phyloP scores from a whole-genome alignment of 495 filamentous ascomycete genomes.

The Podospora tetraspora region DNA sequence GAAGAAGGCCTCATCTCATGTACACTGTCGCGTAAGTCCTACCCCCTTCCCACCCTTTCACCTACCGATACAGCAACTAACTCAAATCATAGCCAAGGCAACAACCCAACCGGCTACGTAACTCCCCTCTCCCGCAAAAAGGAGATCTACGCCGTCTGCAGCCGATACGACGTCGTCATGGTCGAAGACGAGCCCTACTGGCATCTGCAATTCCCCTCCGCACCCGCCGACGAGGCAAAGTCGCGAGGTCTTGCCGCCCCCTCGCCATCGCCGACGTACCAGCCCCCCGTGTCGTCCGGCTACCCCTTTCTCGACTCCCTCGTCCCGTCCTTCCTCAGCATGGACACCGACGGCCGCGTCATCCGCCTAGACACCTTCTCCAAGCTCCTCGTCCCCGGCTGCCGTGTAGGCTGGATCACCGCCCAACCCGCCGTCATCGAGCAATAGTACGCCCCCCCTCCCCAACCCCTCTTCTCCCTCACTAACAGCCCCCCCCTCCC shows the following conservation, averaged over 20 bases:
- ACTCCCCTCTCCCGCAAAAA: slow-evolving; percentile 64
- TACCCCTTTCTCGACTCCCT: slow-evolving; percentile 78
- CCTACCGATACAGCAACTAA: neutral
- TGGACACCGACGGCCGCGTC: slow-evolving; percentile 83
- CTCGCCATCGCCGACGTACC: neutral
- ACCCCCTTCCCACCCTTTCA: too few species aligned
- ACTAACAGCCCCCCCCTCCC: too few species aligned
- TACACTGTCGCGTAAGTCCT: slow-evolving; percentile 80
- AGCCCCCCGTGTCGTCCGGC: slow-evolving; percentile 54
- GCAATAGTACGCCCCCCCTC: slow-evolving; percentile 38
- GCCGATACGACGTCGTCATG: slow-evolving; percentile 83
- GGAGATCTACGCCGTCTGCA: slow-evolving; percentile 75
- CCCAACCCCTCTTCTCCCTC: too few species aligned
- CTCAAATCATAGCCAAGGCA: slow-evolving; percentile 59
- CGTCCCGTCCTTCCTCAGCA: slow-evolving; percentile 63
- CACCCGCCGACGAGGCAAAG: slow-evolving; percentile 48
- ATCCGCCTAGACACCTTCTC: slow-evolving; percentile 78
- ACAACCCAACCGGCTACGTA: slow-evolving; percentile 81
- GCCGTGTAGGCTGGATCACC: slow-evolving; percentile 79
- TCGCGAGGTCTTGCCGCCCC: slow-evolving; percentile 24
- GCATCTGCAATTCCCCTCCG: slow-evolving; percentile 84
- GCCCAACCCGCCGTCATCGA: slow-evolving; percentile 73
- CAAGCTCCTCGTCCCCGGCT: slow-evolving; percentile 77
- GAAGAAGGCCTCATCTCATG: slow-evolving; percentile 74
- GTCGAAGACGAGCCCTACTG: slow-evolving; percentile 96